Evolutionary conservation across 805 yeast species (phyloP), one percentile per base, ranked within the genome.

Genomic region (Wickerhamiella dianesei): DNA sequence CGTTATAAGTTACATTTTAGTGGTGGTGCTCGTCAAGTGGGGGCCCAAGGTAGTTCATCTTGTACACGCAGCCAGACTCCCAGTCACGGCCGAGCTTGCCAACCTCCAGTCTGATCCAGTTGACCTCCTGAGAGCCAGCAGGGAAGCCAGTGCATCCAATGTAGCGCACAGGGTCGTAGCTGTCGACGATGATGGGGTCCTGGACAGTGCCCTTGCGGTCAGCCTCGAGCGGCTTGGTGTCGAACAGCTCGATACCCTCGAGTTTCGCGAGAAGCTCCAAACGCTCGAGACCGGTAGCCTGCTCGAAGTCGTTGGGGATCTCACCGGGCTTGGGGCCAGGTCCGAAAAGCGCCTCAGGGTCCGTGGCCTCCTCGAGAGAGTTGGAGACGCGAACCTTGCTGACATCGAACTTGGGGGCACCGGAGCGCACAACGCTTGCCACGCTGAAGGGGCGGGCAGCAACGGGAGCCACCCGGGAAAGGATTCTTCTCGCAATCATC

Each of bases 221-320:
- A 55, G 87, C 68, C 54, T 85, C 85, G 63, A 92, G 77, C 57
- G 94, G 92, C 66, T 80, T 82, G 62, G 78, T 73, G 74, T 92
- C 97, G 64, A 66, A 67, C 53, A 92, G 75, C 60, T 92, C 96
- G 56, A 89, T 76, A 76, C 98, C 98, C 69, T 88, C 95, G 64
- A 84, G 71, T 69, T 86, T 83, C 72, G 94, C 96, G 61, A 92
- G 77, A 58, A 83, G 67, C 75, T 92, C 98, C 57, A 88, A 75
- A 79, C 98, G 87, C 70, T 84, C 97, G 63, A 89, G 73, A 82
- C 98, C 98, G 44, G 98, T 92, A 60, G 96, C 87, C 73, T 89
- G 97, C 62, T 92, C 96, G 56, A 84, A 64, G 67, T 88, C 95
- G 51, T 95, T 79, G 66, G 97, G 96, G 63, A 92, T 80, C 46